phyloP scores from a whole-genome alignment of 2,329 filamentous ascomycete genomes.

The Nothopassalora personata region DNA sequence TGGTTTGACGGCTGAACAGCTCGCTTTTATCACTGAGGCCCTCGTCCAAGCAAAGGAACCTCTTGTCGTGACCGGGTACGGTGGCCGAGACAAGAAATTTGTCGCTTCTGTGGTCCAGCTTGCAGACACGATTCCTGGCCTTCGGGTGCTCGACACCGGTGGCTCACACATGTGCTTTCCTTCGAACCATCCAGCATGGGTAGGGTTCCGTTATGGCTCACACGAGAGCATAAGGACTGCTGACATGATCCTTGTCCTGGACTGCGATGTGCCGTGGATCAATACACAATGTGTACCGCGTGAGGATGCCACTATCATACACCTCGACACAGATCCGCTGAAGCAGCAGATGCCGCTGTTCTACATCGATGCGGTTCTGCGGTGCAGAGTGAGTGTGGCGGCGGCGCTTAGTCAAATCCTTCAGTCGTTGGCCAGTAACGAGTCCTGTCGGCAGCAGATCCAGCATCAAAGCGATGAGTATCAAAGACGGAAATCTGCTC shows the following conservation, averaged over 20 bases:
- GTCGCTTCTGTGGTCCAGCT: slow-evolving; percentile 60
- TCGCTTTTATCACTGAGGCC: slow-evolving; percentile 56
- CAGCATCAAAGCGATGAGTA: slow-evolving; percentile 30
- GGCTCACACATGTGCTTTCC: slow-evolving; percentile 80
- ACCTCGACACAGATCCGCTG: slow-evolving; percentile 62
- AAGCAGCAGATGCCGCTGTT: slow-evolving; percentile 59
- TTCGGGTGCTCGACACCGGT: slow-evolving; percentile 69
- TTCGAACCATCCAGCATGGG: slow-evolving; percentile 56
- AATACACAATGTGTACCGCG: slow-evolving; percentile 64
- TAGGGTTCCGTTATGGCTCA: slow-evolving; percentile 64
- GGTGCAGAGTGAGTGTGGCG: slow-evolving; percentile 28
- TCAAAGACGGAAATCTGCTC: slow-evolving; percentile 43
- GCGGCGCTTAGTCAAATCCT: background rate
- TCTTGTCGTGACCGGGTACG: slow-evolving; percentile 65
- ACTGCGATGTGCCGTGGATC: slow-evolving; percentile 93
- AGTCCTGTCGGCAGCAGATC: slow-evolving; percentile 62
- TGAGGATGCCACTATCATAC: slow-evolving; percentile 53
- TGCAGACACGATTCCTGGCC: slow-evolving; percentile 60
- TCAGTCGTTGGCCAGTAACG: slow-evolving; percentile 46
- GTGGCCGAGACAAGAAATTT: slow-evolving; percentile 61
- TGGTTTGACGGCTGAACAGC: slow-evolving; percentile 52
- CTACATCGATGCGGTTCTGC: slow-evolving; percentile 48
- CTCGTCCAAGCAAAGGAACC: slow-evolving; percentile 61
- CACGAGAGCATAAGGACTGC: slow-evolving; percentile 69
- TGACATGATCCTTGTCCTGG: slow-evolving; percentile 77